Evolutionary conservation across 1,284 basidiomycete species (phyloP).

Genomic region (Coniferiporia weirii): DNA sequence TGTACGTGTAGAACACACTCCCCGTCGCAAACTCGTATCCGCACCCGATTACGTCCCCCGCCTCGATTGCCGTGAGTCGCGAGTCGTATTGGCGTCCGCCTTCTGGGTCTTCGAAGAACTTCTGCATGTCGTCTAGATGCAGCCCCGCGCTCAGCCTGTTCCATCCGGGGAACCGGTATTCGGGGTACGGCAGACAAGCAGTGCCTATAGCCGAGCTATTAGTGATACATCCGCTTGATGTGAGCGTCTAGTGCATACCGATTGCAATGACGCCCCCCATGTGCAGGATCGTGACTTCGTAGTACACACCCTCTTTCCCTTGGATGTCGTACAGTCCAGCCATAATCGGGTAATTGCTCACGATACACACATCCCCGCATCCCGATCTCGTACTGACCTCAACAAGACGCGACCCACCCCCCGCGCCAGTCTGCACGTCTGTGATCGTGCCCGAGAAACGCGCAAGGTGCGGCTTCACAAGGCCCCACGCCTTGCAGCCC

Average conservation of each 20-base stretch:
- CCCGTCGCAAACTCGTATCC: conserved; percentile 53
- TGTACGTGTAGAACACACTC: conserved; percentile 60
- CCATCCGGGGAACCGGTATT: conserved; percentile 67
- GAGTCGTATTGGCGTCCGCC: conserved; percentile 52
- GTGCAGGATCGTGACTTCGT: conserved; percentile 47
- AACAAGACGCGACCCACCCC: conserved; percentile 32
- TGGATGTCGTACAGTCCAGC: conserved; percentile 53
- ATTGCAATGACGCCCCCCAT: conserved; percentile 59
- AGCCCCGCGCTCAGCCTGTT: conserved; percentile 59
- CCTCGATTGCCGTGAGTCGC: conserved; percentile 28
- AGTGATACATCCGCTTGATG: not conserved
- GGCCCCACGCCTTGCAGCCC: conserved; percentile 47
- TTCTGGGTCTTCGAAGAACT: conserved; percentile 63
- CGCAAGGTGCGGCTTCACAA: conserved; percentile 35
- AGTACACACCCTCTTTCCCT: conserved; percentile 55
- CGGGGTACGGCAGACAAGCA: conserved; percentile 60
- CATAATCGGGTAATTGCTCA: conserved; percentile 58
- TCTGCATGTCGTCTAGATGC: conserved; percentile 66
- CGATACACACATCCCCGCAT: conserved; percentile 48
- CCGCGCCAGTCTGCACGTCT: conserved; percentile 28
- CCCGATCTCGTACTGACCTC: conserved; percentile 34
- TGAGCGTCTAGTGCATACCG: conserved; percentile 33
- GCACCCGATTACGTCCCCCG: conserved; percentile 54
- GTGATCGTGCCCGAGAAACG: conserved; percentile 38
- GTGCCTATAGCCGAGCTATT: conserved; percentile 39